A percentile compares a stretch with the other conserved stretches of the same genome.
phyloP scores from a whole-genome alignment of 2,329 filamentous ascomycete species.

The Aspergillus sergii region DNA sequence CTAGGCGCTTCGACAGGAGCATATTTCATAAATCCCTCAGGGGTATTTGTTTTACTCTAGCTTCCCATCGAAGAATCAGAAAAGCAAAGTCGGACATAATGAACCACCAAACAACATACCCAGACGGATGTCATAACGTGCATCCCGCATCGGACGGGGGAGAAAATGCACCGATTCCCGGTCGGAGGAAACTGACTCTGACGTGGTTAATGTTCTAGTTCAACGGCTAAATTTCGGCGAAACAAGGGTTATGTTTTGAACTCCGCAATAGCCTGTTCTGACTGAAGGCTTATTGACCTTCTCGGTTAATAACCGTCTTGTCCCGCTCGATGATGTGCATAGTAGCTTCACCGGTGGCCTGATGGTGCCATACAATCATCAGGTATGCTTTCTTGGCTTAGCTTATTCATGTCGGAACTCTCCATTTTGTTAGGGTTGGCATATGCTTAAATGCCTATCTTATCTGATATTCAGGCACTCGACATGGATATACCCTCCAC shows the following conservation, averaged over 20 bases:
- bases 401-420: neutral
- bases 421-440: neutral
- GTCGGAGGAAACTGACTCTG: neutral
- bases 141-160: neutral
- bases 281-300: neutral
- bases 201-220: neutral
- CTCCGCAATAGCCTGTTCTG: neutral
- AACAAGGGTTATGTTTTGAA: neutral
- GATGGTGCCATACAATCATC: neutral
- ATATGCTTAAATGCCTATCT: neutral
- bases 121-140: no score
- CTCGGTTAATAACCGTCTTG: neutral
- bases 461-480: neutral
- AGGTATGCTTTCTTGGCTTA: neutral
- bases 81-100: no score
- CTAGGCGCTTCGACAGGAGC: no score
- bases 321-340: neutral
- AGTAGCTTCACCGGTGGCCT: neutral
- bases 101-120: no score
- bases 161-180: neutral
- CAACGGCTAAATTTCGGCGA: conserved; percentile 1
- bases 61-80: no score
- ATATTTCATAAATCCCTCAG: no score
- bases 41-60: no score
- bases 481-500: neutral